A percentile compares a stretch with the other conserved stretches of the same genome.
Evolutionary conservation across 768 basidiomycete species (phyloP).

Genomic region (Rhodosporidiobolus odoratus): DNA sequence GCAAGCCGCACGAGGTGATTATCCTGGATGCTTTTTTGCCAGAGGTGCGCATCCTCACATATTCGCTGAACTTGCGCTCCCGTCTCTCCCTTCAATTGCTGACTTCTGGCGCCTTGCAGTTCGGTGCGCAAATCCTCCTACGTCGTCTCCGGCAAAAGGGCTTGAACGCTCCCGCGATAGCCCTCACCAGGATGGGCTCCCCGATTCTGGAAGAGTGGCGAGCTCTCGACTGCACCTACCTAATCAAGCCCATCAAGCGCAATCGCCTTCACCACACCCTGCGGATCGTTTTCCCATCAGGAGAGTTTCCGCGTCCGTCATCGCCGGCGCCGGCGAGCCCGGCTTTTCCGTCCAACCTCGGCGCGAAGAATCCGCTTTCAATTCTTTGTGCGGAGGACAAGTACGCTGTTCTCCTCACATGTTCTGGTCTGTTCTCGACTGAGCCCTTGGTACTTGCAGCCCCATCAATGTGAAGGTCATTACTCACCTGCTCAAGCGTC

Average conservation of each 20-base stretch:
- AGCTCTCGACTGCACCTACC: conserved; percentile 28
- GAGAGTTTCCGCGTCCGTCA: not conserved
- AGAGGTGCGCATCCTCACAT: not conserved
- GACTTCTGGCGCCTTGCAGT: not conserved
- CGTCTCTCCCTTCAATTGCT: not conserved
- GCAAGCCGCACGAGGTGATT: conserved; percentile 10
- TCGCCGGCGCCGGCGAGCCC: conserved; percentile 15
- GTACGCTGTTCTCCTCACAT: too few species aligned
- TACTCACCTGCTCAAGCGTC: conserved; percentile 31
- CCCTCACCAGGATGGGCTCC: conserved; percentile 32
- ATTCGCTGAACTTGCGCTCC: too few species aligned
- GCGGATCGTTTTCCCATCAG: conserved; percentile 29
- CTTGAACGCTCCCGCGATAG: conserved; percentile 17
- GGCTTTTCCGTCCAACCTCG: conserved; percentile 31
- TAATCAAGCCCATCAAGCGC: conserved; percentile 39
- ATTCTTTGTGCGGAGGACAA: conserved; percentile 36
- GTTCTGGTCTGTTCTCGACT: not conserved
- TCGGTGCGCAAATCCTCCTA: conserved; percentile 28
- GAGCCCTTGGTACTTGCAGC: too few species aligned
- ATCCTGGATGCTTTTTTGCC: conserved; percentile 37
- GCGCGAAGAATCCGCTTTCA: conserved; percentile 16
- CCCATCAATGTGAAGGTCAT: conserved; percentile 35
- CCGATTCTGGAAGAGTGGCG: conserved; percentile 36
- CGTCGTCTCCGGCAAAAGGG: conserved; percentile 30
- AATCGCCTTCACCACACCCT: conserved; percentile 36